These are phyloP conservation scores for Aquilaria malaccensis DNA, from an alignment of 345 rosid genomes.

Conservation along the genomic window DNA sequence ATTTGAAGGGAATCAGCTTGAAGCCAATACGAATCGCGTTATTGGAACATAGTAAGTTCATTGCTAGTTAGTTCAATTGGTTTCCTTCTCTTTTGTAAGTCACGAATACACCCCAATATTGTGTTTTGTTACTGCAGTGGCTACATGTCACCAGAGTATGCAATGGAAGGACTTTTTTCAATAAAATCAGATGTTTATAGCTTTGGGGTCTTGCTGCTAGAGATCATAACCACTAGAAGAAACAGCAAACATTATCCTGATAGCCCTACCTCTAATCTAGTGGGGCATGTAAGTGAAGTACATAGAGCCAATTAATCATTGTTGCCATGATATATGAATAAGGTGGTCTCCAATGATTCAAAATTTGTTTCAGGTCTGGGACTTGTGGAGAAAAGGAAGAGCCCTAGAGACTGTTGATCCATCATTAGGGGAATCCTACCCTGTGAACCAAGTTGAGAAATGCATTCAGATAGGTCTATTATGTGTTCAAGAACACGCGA, in stretches of 20 bases:
- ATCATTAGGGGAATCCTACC: slow-evolving; percentile 14
- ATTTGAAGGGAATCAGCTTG: slow-evolving; percentile 39
- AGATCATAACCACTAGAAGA: slow-evolving; percentile 47
- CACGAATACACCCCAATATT: neutral
- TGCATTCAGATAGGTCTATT: slow-evolving; percentile 55
- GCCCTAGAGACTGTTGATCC: slow-evolving; percentile 27
- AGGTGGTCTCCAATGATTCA: neutral
- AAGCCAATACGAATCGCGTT: slow-evolving; percentile 43
- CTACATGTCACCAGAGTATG: slow-evolving; percentile 82
- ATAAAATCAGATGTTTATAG: slow-evolving; percentile 66
- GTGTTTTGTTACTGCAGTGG: slow-evolving; percentile 30
- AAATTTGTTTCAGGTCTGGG: slow-evolving; percentile 40
- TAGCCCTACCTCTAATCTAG: slow-evolving; percentile 21
- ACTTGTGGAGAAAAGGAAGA: slow-evolving; percentile 31
- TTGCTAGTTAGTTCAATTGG: neutral
- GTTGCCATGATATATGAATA: neutral
- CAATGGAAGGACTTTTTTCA: slow-evolving; percentile 56
- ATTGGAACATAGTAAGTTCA: slow-evolving; percentile 66
- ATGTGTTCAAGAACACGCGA: slow-evolving; percentile 51
- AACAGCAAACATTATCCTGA: slow-evolving; percentile 23
- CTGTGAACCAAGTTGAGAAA: slow-evolving; percentile 23
- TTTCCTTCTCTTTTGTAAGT: too few relatives aligned
- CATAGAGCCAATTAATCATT: too few relatives aligned
- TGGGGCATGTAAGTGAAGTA: slow-evolving; percentile 44
- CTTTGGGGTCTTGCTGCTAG: slow-evolving; percentile 58